phyloP scores from a whole-genome alignment of 305 asterid genomes.

The Fraxinus floribunda region DNA sequence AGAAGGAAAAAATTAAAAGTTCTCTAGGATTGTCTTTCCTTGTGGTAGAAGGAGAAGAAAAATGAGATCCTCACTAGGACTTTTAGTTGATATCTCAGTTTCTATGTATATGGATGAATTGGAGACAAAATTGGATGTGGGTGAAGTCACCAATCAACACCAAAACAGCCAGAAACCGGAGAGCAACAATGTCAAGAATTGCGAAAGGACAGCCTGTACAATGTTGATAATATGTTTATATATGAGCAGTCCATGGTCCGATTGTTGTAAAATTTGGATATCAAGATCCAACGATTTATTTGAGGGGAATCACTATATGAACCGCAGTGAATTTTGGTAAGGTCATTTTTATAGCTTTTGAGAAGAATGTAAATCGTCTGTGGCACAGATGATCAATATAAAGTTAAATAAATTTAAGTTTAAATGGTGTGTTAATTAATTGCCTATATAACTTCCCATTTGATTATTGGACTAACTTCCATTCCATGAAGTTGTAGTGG shows the following conservation, averaged over 20 bases:
- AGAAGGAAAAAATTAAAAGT: background rate
- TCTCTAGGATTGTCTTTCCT: background rate
- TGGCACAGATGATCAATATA: too few species aligned
- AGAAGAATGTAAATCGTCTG: background rate
- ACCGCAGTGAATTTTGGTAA: background rate
- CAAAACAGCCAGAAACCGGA: background rate
- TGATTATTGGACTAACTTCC: too few species aligned
- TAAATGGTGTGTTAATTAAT: too few species aligned
- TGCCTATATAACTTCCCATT: too few species aligned
- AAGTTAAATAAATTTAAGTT: too few species aligned
- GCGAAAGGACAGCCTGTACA: background rate
- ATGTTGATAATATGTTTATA: background rate
- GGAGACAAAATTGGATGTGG: background rate
- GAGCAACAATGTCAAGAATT: background rate
- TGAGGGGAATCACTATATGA: background rate
- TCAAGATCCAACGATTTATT: background rate
- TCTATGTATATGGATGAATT: background rate
- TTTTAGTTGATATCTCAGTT: background rate
- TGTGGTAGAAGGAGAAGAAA: background rate
- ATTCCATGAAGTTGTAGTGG: too few species aligned
- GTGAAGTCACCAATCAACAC: background rate
- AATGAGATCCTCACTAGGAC: background rate
- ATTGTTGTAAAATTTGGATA: background rate
- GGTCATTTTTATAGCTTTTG: too few species aligned
- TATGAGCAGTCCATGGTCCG: background rate